Evolutionary conservation across 352 stramenopile species (phyloP).

Genomic region (Globisporangium heterothallicum): DNA sequence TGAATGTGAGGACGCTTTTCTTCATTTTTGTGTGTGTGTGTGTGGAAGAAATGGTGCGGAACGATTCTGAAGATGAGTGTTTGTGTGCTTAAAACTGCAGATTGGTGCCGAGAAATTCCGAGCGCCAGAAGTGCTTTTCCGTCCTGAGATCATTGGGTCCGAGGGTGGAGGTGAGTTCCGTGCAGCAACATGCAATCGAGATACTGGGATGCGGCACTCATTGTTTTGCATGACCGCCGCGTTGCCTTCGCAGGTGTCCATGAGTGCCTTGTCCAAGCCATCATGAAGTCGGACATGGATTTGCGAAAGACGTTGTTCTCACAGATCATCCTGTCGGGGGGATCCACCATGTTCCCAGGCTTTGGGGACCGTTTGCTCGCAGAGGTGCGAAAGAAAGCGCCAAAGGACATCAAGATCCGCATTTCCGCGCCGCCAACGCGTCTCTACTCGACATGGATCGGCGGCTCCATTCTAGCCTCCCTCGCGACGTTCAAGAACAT

Average conservation of each 20-base stretch:
- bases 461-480: conserved; percentile 95
- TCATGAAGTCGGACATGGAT: conserved; percentile 98
- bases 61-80: conserved; percentile 1
- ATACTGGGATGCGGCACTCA: too few species aligned
- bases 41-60: too few species aligned
- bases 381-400: conserved; percentile 89
- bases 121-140: conserved; percentile 78
- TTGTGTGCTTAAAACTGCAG: conserved; percentile 16
- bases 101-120: conserved; percentile 81
- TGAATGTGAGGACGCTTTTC: conserved; percentile 79
- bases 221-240: background rate
- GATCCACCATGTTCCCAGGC: conserved; percentile 93
- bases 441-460: conserved; percentile 96
- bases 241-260: conserved; percentile 57
- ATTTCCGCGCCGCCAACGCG: conserved; percentile 95
- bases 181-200: too few species aligned
- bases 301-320: conserved; percentile 91
- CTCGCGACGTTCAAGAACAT: conserved; percentile 98
- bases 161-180: conserved; percentile 32
- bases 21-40: conserved; percentile 3
- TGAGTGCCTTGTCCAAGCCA: conserved; percentile 87
- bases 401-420: conserved; percentile 91
- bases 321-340: conserved; percentile 91
- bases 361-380: conserved; percentile 94
- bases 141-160: conserved; percentile 78